Conservation (phyloP, 768 basidiomycete species). For the Lactarius vividus region DNA sequence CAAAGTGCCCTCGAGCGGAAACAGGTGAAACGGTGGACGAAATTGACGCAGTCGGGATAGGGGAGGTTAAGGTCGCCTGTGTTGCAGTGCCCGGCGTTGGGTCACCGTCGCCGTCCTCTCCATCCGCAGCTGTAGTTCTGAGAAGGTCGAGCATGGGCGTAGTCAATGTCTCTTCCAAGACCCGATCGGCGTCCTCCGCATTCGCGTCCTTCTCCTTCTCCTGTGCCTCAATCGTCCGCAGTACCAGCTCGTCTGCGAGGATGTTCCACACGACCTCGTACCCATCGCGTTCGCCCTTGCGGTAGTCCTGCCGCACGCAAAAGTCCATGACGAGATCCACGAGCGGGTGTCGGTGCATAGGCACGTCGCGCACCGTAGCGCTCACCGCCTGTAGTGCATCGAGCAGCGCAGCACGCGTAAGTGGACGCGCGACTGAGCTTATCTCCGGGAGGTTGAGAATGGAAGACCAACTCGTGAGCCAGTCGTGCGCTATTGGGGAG, state of each 20-base stretch:
- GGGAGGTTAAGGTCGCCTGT: conserved; percentile 12
- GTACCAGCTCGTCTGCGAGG: conserved; percentile 31
- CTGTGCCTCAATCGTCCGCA: conserved; percentile 34
- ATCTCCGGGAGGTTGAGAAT: conserved; percentile 48
- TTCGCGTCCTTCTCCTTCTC: conserved; percentile 45
- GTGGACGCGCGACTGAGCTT: conserved; percentile 38
- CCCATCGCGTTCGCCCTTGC: conserved; percentile 22
- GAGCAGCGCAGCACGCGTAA: conserved; percentile 57
- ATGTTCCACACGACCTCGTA: conserved; percentile 29
- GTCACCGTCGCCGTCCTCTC: conserved; percentile 24
- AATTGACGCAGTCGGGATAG: conserved; percentile 21
- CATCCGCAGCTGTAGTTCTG: conserved; percentile 16
- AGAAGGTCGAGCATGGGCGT: conserved; percentile 24
- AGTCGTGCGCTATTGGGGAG: conserved; percentile 67
- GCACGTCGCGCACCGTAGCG: conserved; percentile 67
- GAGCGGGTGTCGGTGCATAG: conserved; percentile 53
- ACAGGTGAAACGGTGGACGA: conserved; percentile 47
- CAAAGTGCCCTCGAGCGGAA: conserved; percentile 58
- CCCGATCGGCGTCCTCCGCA: conserved; percentile 2
- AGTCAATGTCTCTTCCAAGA: conserved; percentile 19
- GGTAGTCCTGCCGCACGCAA: conserved; percentile 37
- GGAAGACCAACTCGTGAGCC: conserved; percentile 65
- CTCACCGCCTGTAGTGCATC: conserved; percentile 56
- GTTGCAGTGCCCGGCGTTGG: conserved; percentile 14
- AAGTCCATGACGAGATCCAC: conserved; percentile 55